Conservation (phyloP, 2,329 filamentous ascomycete species). For the Colletotrichum higginsianum region DNA sequence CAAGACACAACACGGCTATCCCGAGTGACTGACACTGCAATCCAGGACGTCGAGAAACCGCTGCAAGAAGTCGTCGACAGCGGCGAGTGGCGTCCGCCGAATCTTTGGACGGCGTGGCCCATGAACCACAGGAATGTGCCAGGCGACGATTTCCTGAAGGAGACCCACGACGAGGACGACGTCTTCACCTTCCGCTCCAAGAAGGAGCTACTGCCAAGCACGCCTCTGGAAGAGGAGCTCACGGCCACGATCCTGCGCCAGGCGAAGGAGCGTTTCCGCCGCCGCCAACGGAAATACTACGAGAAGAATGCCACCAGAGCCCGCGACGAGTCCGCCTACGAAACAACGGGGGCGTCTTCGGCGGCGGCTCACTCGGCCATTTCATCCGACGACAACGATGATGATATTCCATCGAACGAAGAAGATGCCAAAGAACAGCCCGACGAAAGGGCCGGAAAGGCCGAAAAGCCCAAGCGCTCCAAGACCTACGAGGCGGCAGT, state of each 20-base stretch:
- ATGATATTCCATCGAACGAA: neutral
- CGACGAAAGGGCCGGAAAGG: neutral
- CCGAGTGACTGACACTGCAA: slow-evolving; percentile 2
- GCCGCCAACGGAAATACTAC: slow-evolving; percentile 47
- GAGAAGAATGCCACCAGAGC: slow-evolving; percentile 6
- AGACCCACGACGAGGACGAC: slow-evolving; percentile 62
- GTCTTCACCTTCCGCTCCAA: slow-evolving; percentile 65
- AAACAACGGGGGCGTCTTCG: slow-evolving; percentile 11
- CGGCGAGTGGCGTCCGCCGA: slow-evolving; percentile 65
- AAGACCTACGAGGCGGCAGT: slow-evolving; percentile 65
- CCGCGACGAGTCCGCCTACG: neutral
- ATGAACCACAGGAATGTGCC: slow-evolving; percentile 75
- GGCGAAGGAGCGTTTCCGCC: slow-evolving; percentile 77
- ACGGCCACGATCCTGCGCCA: slow-evolving; percentile 75
- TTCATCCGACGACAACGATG: slow-evolving; percentile 20
- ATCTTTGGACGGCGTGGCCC: slow-evolving; percentile 90
- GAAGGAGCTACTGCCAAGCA: slow-evolving; percentile 65
- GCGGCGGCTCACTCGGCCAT: neutral
- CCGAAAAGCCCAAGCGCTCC: neutral
- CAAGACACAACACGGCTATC: neutral
- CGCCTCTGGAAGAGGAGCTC: slow-evolving; percentile 78
- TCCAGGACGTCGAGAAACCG: slow-evolving; percentile 21
- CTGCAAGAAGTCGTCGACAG: slow-evolving; percentile 46
- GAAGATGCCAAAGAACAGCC: neutral
- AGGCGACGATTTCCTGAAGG: slow-evolving; percentile 65